phyloP scores from a whole-genome alignment of 129 eudicot species.

The Ambrosia trifida region DNA sequence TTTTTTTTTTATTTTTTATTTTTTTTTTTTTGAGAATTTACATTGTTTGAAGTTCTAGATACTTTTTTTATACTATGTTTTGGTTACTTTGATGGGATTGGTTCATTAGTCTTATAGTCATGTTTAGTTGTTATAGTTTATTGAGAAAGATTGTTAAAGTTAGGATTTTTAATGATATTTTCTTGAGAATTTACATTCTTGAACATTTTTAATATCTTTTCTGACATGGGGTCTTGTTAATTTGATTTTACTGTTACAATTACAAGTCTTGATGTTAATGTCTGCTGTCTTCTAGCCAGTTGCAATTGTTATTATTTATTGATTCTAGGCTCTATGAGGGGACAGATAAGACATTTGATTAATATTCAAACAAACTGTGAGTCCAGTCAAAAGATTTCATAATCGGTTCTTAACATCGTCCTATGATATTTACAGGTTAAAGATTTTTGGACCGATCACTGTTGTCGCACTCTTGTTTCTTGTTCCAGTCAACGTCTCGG shows the following conservation, averaged over 20 bases:
- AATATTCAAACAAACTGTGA: background rate
- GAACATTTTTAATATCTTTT: slow-evolving; percentile 5
- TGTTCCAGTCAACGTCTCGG: slow-evolving; percentile 83
- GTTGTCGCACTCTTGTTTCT: slow-evolving; percentile 67
- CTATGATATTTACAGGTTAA: slow-evolving; percentile 53
- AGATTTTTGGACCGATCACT: slow-evolving; percentile 80
- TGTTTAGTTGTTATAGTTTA: slow-evolving; percentile 8
- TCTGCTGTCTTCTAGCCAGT: background rate
- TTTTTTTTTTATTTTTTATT: background rate
- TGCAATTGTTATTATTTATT: background rate
- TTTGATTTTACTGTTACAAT: slow-evolving; percentile 1
- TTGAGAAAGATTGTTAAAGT: background rate
- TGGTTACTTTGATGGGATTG: background rate
- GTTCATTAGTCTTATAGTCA: background rate
- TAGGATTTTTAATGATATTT: slow-evolving; percentile 1
- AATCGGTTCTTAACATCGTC: background rate
- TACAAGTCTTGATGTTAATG: slow-evolving; percentile 15
- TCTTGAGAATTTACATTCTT: slow-evolving; percentile 11
- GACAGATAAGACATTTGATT: slow-evolving; percentile 7
- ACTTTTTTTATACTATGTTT: background rate
- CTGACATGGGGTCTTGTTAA: slow-evolving; percentile 11
- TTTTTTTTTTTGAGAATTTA: slow-evolving; percentile 1
- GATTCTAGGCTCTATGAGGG: background rate
- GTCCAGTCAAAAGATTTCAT: slow-evolving; percentile 7
- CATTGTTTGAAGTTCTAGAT: background rate